Evolutionary conservation across 352 stramenopile species (phyloP).

Genomic region (Peronospora farinosa): DNA sequence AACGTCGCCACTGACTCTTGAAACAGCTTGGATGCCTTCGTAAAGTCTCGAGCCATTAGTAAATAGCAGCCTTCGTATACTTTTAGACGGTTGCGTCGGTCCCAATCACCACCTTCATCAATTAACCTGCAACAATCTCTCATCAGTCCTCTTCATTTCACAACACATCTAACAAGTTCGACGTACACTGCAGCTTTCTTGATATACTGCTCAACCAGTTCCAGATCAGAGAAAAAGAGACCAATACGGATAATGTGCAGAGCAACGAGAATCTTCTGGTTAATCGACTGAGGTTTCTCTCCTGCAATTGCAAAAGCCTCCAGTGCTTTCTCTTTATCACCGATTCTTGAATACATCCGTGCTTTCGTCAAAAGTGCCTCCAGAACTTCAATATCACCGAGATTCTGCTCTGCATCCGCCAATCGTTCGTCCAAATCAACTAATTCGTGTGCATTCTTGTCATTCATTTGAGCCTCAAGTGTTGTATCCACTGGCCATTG

Average conservation of each 20-base stretch:
- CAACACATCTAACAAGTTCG: not conserved
- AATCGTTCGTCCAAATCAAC: constrained; percentile 81
- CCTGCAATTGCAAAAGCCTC: constrained; percentile 88
- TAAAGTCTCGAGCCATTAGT: constrained; percentile 91
- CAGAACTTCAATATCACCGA: constrained; percentile 97
- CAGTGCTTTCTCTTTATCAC: constrained; percentile 87
- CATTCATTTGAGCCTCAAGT: constrained; percentile 53
- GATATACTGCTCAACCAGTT: constrained; percentile 81
- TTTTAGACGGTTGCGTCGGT: constrained; percentile 97
- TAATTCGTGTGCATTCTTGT: constrained; percentile 63
- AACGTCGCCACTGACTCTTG: constrained; percentile 97
- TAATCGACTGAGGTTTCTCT: constrained; percentile 92
- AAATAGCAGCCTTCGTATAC: constrained; percentile 95
- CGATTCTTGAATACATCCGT: constrained; percentile 90
- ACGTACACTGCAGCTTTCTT: constrained; percentile 80
- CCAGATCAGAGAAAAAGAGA: constrained; percentile 82
- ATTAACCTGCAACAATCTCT: constrained; percentile 49
- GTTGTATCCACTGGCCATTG: constrained; percentile 50
- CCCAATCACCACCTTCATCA: constrained; percentile 97
- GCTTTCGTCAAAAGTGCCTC: constrained; percentile 91
- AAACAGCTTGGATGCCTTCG: constrained; percentile 90
- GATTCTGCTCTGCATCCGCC: constrained; percentile 91
- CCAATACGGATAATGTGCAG: constrained; percentile 91
- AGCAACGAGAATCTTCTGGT: constrained; percentile 96
- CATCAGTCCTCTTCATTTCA: constrained; percentile 1